Base-by-base conservation (phyloP, 2,329 filamentous ascomycete species). In the Aspergillus terreus region DNA sequence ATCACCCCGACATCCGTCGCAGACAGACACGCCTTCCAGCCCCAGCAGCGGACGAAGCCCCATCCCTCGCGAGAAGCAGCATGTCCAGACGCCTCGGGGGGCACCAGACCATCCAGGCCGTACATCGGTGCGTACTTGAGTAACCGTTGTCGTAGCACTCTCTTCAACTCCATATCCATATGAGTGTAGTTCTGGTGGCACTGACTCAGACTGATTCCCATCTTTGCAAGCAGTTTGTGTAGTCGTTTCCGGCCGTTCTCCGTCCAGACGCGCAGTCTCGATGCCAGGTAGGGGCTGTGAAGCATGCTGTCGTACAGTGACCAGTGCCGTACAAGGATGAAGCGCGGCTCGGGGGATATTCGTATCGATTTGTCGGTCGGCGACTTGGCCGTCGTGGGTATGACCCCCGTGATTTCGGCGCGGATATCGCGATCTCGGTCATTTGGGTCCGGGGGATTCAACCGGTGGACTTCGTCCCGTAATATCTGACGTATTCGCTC, bases 251-350 rank as follows among this genome's bases (percentile, higher is more conserved):
- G 81, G 3, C 94, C 94, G 46, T 82, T 82, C 56, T 97, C 94
- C 54, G 86, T 95, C 92, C 94, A 99, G 44, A 96, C 91, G 71
- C 95, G 92, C 43, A 99, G 80, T 30, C 90, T 83, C 3, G 92
- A 90, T 53, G 95, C 92, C 4, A 99, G 82, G 65, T 96, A 97
- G 0, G 92, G 92, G 0, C 92, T 96, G 69, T 99, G 94, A 11
- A 97, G 80, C 94, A 99, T 97, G 69, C 91, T 96, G 65, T 99
- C 94, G 70, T 97, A 97, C 12, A 99, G 78, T 61, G 90, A 96
- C 94, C 94, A 99, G 69, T 99, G 94, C 32, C 94, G 81, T 48
- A 97, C 89, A 0, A 99, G 82, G 23, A 97, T 81, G 60, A 99
- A 96, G 38, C 89, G 87, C 9, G 94, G 95, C 66, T 99, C 94